Evolutionary conservation across 202 grass and related monocot genomes (phyloP), one percentile per base, ranked within the genome.

Genomic region (Cymbopogon flexuosus): DNA sequence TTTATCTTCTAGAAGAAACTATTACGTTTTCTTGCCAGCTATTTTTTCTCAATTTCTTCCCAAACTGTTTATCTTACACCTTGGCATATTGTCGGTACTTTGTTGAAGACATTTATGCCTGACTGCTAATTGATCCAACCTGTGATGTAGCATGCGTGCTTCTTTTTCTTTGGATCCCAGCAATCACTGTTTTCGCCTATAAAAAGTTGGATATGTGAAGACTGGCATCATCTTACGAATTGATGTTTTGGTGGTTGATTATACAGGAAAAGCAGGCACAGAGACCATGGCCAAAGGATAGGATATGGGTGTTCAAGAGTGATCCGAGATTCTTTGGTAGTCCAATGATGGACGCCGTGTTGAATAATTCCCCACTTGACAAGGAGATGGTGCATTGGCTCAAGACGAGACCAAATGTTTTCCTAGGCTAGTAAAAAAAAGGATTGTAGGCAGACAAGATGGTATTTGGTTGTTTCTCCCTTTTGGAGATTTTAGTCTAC

Each of bases 351-450:
- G 96, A 99, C 29, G 79, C 87, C 79, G 90, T 85, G 54, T 86
- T 99, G 81, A 89, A 93, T 91, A 94, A 88, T 79, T 91, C 83
- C 72, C 81, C 88, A 8, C 91, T 99, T 47, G 96, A 99, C 72
- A 99, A 89, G 83, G 92, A 99, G 72, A 94, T 99, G 90, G 86
- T 99, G 74, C 93, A 95, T 80, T 99, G 96, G 96, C 89, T 99
- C 49, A 99, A 90, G 85, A 96, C 88, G 10, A 90, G 96, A 81
- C 81, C 84, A 47, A 90, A 89, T 62, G 87, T 93, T 78, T 99
- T 99, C 79, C 87, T 93, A 85, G 96, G 92, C 52, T 88, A 88
- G 83, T 84, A 72, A 81, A 83, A 39, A 7, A 76, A 84, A 83
- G 89, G 87, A 84, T 87, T 80, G 85, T 77, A 82, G 86, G 76